Percentiles rank a stretch among this genome's conserved stretches.
Evolutionary conservation across 2,329 filamentous ascomycete species (phyloP).

Genomic region (Colletotrichum sp.): DNA sequence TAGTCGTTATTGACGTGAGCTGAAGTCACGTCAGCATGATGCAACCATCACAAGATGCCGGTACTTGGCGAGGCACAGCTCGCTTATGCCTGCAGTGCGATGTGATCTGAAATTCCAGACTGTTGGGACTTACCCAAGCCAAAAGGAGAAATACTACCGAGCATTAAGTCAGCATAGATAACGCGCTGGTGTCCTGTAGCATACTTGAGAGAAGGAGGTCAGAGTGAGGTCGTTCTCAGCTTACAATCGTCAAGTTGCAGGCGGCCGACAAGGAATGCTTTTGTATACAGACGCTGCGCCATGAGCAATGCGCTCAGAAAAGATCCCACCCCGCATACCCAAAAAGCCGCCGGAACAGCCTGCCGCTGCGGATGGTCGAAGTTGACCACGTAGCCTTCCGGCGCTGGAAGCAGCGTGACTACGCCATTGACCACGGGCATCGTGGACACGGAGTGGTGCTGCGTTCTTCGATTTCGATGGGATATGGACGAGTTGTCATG

Average conservation of each 20-base stretch:
- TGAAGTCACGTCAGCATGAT: background rate
- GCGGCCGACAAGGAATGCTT: conserved; percentile 13
- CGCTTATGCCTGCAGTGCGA: background rate
- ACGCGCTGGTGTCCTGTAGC: background rate
- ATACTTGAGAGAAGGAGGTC: background rate
- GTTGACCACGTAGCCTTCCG: conserved; percentile 35
- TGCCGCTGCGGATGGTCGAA: conserved; percentile 34
- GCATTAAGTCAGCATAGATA: background rate
- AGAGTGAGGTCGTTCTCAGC: background rate
- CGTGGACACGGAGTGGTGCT: background rate
- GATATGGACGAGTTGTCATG: background rate
- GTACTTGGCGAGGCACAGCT: background rate
- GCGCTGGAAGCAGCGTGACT: conserved; percentile 27
- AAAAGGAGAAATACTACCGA: background rate
- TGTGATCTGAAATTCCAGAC: background rate
- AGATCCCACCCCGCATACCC: conserved; percentile 26
- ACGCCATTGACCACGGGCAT: conserved; percentile 28
- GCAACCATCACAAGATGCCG: background rate
- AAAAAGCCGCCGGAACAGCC: conserved; percentile 25
- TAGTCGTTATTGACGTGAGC: conserved; percentile 5
- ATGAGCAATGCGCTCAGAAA: conserved; percentile 31
- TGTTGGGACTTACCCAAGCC: background rate
- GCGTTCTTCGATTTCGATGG: background rate
- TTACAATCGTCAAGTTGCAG: conserved; percentile 22
- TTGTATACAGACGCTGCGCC: conserved; percentile 31